Evolutionary conservation across 1,284 basidiomycete genomes (phyloP), one percentile per base, ranked within the genome.

Genomic region (Ceratobasidium sp.): DNA sequence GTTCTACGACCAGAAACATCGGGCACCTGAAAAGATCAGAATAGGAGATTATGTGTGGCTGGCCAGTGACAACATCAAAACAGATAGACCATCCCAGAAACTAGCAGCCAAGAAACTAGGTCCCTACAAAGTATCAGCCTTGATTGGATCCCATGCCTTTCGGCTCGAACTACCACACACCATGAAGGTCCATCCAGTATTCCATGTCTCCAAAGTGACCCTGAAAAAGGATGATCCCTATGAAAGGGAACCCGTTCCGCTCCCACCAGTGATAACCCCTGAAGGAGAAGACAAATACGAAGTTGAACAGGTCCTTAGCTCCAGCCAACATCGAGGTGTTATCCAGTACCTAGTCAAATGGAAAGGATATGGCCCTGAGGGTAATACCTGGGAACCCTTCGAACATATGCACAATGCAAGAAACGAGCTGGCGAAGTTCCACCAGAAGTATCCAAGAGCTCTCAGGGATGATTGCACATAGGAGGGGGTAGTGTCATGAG

Each of bases 111-210:
- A 64, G 9, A 63, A 43, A n/a, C 34, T 77, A 5, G 80, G 80
- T 8, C 80, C 78, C 0, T 80, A 72, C 76, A 63, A 24, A 3
- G 66, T 80, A 34, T 14, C 46, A 0, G 31, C 66, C 9, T 11
- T 37, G 37, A 0, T 68, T 6, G 56, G 61, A 27, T 43, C 29
- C 39, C 43, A 66, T 22, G 76, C 71, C 8, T 79, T 65, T 68
- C 34, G 76, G 51, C 64, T 80, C 24, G 43, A 79, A 56, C 72
- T 81, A 41, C 78, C 81, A 37, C 14, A 62, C 43, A 24, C 75
- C 31, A 66, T 77, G 69, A 48, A 72, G 31, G 75, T 81, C 2
- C 81, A 82, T 65, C 71, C 77, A 2, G 79, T 81, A 16, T 81
- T 82, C 76, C 80, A 82, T 63, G 75, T 78, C 8, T 51, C 29